Conservation (phyloP, 257 asterid genomes). For the Solanum lycopersicoides region DNA sequence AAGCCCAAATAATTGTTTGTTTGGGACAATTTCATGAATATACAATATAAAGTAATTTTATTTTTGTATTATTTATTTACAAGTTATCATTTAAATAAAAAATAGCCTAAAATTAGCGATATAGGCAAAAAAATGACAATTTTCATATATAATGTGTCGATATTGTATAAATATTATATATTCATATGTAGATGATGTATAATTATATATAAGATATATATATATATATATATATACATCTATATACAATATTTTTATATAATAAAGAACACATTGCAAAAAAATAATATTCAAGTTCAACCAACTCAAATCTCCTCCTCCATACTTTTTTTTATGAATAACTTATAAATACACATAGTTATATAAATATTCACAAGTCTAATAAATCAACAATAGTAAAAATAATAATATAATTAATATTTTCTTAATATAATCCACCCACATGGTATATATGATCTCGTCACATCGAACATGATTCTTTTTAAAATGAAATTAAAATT, state of each 20-base stretch:
- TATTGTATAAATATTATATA: too few species aligned
- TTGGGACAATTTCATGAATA: neutral
- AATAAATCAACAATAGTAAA: neutral
- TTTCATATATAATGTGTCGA: neutral
- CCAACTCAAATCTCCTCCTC: neutral
- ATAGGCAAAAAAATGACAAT: neutral
- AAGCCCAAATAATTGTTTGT: neutral
- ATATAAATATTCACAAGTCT: neutral
- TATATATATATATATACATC: too few species aligned
- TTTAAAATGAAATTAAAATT: neutral
- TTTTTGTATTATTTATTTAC: too few species aligned
- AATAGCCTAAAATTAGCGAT: neutral
- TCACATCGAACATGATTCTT: neutral
- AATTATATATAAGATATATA: too few species aligned
- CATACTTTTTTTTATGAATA: neutral
- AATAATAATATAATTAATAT: neutral
- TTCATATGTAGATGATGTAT: too few species aligned
- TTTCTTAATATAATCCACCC: neutral
- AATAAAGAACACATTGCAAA: too few species aligned
- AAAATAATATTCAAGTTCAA: neutral
- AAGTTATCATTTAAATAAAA: too few species aligned
- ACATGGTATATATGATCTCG: neutral
- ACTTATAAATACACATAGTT: neutral
- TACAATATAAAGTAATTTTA: neutral
- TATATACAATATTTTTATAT: too few species aligned